phyloP scores from a whole-genome alignment of 139 green algal species.

The Coelastrella sp. region DNA sequence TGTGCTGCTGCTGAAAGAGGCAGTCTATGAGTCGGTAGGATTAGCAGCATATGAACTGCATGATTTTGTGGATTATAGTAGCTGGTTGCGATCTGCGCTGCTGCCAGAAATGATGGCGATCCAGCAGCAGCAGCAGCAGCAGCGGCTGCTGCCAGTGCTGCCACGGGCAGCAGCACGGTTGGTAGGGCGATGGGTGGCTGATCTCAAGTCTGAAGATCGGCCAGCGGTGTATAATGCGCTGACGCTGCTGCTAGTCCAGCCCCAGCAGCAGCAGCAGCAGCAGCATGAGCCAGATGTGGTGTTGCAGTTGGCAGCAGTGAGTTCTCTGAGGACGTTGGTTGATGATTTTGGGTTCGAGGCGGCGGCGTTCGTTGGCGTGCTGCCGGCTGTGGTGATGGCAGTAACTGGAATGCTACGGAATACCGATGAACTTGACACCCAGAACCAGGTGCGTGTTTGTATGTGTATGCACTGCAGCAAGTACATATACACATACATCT shows the following conservation, averaged over 20 bases:
- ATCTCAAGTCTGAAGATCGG: constrained; percentile 53
- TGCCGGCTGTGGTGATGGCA: constrained; percentile 62
- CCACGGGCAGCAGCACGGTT: constrained; percentile 70
- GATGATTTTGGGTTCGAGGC: constrained; percentile 88
- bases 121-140: constrained; percentile 33
- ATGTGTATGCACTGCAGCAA: no score
- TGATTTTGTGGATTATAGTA: constrained; percentile 83
- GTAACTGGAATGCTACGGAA: constrained; percentile 64
- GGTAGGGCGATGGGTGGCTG: constrained; percentile 69
- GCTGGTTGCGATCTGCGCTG: constrained; percentile 52
- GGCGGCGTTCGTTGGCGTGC: constrained; percentile 68
- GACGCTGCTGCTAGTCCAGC: constrained; percentile 62
- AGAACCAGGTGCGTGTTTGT: constrained; percentile 67
- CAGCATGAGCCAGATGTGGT: constrained; percentile 45
- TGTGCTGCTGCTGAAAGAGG: constrained; percentile 86
- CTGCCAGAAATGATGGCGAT: constrained; percentile 45
- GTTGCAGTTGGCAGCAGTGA: constrained; percentile 75
- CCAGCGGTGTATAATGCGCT: constrained; percentile 71
- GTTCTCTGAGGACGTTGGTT: constrained; percentile 75
- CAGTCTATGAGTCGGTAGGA: constrained; percentile 83
- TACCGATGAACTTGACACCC: constrained; percentile 77
- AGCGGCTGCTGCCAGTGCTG: constrained; percentile 47
- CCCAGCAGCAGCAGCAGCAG: constrained; percentile 29
- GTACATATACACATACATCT: no score
- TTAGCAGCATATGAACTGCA: constrained; percentile 85